Conservation (phyloP, 2,329 filamentous ascomycete species). For the Tolypocladium ovalisporum region DNA sequence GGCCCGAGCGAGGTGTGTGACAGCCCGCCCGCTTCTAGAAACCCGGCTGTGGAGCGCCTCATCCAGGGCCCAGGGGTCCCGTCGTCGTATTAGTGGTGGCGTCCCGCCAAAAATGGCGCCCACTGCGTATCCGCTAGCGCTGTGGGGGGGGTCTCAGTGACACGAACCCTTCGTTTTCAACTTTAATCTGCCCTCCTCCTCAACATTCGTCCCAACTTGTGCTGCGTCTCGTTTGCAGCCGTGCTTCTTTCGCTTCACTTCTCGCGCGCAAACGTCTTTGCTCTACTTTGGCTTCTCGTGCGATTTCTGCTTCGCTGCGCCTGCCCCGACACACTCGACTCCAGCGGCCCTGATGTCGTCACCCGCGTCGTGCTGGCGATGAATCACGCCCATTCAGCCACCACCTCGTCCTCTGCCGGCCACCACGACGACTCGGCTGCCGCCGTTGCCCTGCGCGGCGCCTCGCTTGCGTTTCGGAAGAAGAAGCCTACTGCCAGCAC, state of each 20-base stretch:
- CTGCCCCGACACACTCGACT: neutral
- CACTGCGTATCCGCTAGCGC: neutral
- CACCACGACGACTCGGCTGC: conserved; percentile 27
- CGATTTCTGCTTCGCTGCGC: neutral
- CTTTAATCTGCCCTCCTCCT: neutral
- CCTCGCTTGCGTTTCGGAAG: conserved; percentile 41
- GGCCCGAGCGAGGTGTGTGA: too few relatives aligned
- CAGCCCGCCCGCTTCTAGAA: too few relatives aligned
- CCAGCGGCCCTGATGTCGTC: conserved; percentile 7
- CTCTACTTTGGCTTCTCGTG: too few relatives aligned
- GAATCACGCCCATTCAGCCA: conserved; percentile 18
- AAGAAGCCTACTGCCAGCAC: conserved; percentile 14
- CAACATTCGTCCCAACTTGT: neutral
- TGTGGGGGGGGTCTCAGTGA: neutral
- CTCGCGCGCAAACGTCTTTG: too few relatives aligned
- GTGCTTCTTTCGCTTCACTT: neutral
- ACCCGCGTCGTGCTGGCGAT: conserved; percentile 15
- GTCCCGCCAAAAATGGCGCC: too few relatives aligned
- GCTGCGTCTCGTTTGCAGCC: neutral
- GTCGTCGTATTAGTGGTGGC: too few relatives aligned
- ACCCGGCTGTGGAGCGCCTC: too few relatives aligned
- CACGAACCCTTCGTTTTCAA: neutral
- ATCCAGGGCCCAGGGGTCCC: too few relatives aligned
- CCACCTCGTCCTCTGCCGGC: conserved; percentile 13
- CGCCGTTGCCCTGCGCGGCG: conserved; percentile 38